Evolutionary conservation across 1,139 yeast genomes (phyloP).

Genomic region (Meyerozyma elateridarum): DNA sequence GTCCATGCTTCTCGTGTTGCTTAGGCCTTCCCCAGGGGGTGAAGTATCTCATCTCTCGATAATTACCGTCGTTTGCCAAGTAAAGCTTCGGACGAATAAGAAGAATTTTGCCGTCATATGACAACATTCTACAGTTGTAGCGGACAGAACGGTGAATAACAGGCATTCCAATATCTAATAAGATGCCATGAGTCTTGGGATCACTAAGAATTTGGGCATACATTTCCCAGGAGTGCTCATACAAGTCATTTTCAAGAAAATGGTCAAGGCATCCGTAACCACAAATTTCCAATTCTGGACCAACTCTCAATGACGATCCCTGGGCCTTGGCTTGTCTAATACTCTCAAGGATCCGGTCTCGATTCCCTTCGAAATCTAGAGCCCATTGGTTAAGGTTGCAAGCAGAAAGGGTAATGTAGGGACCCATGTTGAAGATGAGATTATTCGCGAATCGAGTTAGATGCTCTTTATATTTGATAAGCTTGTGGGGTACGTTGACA

Average conservation of each 20-base stretch:
- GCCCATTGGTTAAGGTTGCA: constrained; percentile 97
- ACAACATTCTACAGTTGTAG: constrained; percentile 85
- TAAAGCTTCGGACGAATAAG: constrained; percentile 88
- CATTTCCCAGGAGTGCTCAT: constrained; percentile 92
- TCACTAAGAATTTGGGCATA: constrained; percentile 69
- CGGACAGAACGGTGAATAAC: constrained; percentile 80
- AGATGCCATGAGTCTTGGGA: constrained; percentile 64
- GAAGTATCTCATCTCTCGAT: constrained; percentile 94
- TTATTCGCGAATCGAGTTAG: not conserved
- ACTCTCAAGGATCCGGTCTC: constrained; percentile 82
- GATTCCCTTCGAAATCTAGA: constrained; percentile 92
- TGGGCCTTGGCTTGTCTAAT: constrained; percentile 68
- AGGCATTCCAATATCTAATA: constrained; percentile 94
- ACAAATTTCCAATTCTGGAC: constrained; percentile 92
- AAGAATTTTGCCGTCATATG: constrained; percentile 72
- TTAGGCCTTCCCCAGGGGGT: constrained; percentile 88
- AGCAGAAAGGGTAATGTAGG: constrained; percentile 54
- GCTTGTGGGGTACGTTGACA: no score
- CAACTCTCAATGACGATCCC: constrained; percentile 84
- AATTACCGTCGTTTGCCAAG: constrained; percentile 96
- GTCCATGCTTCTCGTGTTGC: constrained; percentile 61
- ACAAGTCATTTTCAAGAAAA: constrained; percentile 84
- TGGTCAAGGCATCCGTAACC: constrained; percentile 97
- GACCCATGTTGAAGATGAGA: constrained; percentile 36
- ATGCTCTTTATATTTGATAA: no score